phyloP scores from a whole-genome alignment of 1,139 yeast species.

The Suhomyces yuchorum region DNA sequence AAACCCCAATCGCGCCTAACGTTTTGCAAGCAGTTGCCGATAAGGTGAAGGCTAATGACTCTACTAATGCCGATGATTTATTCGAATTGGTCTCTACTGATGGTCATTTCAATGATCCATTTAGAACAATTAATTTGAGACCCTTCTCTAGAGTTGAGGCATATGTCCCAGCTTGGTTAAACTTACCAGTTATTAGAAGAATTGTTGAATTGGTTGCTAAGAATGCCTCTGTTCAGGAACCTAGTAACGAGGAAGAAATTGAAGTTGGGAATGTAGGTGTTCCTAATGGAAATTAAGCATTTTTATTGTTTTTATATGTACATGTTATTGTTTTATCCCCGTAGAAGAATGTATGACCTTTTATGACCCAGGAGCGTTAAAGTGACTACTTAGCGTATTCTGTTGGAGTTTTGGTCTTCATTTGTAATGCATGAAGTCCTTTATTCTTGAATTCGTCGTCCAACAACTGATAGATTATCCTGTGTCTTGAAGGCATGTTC shows the following conservation, averaged over 20 bases:
- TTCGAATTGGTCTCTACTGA: slow-evolving; percentile 70
- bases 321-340: slow-evolving; percentile 10
- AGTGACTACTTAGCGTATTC: slow-evolving; percentile 46
- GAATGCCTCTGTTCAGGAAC: slow-evolving; percentile 59
- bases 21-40: slow-evolving; percentile 84
- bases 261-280: slow-evolving; percentile 8
- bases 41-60: slow-evolving; percentile 68
- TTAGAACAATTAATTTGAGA: slow-evolving; percentile 81
- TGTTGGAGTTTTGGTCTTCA: slow-evolving; percentile 75
- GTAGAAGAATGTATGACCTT: background rate
- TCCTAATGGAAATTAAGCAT: slow-evolving; percentile 13
- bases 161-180: slow-evolving; percentile 94
- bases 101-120: slow-evolving; percentile 87
- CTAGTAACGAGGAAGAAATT: slow-evolving; percentile 13
- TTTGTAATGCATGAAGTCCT: slow-evolving; percentile 88
- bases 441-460: slow-evolving; percentile 69
- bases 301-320: slow-evolving; percentile 12
- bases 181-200: slow-evolving; percentile 83
- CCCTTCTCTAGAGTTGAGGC: slow-evolving; percentile 91
- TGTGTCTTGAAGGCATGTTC: slow-evolving; percentile 73
- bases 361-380: background rate
- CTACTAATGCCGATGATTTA: slow-evolving; percentile 61
- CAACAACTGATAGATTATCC: slow-evolving; percentile 68
- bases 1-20: slow-evolving; percentile 85
- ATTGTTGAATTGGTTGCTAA: slow-evolving; percentile 88